These are phyloP conservation scores for Pigoraptor vietnamica DNA, from an alignment of 78 protist genomes.

Conservation along the genomic window DNA sequence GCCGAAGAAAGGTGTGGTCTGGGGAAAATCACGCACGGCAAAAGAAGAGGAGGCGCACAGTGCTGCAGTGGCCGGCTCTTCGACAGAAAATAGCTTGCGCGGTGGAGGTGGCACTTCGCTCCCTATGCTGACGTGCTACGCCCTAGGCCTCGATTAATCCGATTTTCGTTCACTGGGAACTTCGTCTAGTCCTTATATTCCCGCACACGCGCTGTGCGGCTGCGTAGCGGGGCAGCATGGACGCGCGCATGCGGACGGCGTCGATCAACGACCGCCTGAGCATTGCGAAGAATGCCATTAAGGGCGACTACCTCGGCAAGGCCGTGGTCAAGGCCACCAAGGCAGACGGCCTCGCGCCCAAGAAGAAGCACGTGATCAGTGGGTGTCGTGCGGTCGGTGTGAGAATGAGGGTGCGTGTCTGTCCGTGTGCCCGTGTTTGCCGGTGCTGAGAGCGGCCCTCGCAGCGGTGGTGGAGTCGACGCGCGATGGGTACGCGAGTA, in stretches of 20 bases:
- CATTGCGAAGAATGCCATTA: background rate
- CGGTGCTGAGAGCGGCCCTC: too few relatives aligned
- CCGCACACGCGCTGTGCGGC: background rate
- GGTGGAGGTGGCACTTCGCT: too few relatives aligned
- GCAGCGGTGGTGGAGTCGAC: background rate
- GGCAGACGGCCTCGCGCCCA: background rate
- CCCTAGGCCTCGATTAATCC: too few relatives aligned
- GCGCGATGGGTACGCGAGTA: background rate
- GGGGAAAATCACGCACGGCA: too few relatives aligned
- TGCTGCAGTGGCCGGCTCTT: too few relatives aligned
- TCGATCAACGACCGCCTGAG: background rate
- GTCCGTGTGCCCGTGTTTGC: too few relatives aligned
- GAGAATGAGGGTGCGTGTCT: too few relatives aligned
- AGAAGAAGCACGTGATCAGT: background rate
- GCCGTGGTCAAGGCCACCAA: slow-evolving; percentile 1
- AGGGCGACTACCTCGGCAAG: background rate
- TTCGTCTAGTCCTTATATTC: background rate
- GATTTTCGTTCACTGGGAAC: background rate
- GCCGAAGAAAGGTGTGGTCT: too few relatives aligned
- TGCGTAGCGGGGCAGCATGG: background rate
- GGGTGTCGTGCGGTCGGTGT: too few relatives aligned
- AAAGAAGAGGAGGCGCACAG: too few relatives aligned
- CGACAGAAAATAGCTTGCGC: too few relatives aligned
- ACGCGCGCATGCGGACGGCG: background rate
- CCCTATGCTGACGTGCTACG: too few relatives aligned